These are phyloP conservation scores for Fusarium sp. DNA, from an alignment of 2,329 filamentous ascomycete species.

Conservation along the genomic window DNA sequence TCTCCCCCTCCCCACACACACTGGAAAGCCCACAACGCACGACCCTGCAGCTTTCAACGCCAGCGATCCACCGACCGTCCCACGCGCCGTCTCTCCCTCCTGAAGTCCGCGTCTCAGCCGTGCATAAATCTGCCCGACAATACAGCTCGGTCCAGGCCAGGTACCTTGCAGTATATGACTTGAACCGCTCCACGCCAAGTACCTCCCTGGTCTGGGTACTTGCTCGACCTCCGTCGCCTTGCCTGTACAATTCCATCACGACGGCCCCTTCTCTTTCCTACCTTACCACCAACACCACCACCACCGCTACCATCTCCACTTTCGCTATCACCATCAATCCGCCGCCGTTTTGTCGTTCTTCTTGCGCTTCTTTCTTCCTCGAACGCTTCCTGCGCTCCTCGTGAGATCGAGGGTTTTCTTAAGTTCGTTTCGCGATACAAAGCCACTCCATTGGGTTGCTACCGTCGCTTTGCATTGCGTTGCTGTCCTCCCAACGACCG, in stretches of 20 bases:
- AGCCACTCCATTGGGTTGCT: constrained; percentile 33
- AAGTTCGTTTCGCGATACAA: constrained; percentile 24
- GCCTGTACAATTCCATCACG: constrained; percentile 37
- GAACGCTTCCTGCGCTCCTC: constrained; percentile 29
- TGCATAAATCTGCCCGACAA: constrained; percentile 43
- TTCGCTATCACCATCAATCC: constrained; percentile 38
- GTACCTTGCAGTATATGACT: constrained; percentile 33
- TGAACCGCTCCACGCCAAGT: constrained; percentile 26
- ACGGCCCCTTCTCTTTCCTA: constrained; percentile 32
- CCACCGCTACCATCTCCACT: constrained; percentile 33
- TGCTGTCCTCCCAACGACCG: constrained; percentile 23
- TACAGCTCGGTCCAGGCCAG: constrained; percentile 29
- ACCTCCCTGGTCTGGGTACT: constrained; percentile 32
- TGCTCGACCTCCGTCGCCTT: constrained; percentile 22
- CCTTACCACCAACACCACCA: constrained; percentile 31
- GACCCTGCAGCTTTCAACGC: constrained; percentile 37
- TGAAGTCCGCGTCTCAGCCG: constrained; percentile 46
- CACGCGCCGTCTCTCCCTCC: constrained; percentile 44
- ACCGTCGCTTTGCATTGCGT: constrained; percentile 10
- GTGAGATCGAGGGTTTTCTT: constrained; percentile 22
- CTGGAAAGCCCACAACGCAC: constrained; percentile 34
- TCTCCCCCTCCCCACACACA: constrained; percentile 17
- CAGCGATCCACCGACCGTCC: constrained; percentile 44
- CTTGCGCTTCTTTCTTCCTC: constrained; percentile 32
- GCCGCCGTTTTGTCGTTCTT: constrained; percentile 29